Evolutionary conservation across 1,284 basidiomycete genomes (phyloP).

Genomic region (Flammula alnicola): DNA sequence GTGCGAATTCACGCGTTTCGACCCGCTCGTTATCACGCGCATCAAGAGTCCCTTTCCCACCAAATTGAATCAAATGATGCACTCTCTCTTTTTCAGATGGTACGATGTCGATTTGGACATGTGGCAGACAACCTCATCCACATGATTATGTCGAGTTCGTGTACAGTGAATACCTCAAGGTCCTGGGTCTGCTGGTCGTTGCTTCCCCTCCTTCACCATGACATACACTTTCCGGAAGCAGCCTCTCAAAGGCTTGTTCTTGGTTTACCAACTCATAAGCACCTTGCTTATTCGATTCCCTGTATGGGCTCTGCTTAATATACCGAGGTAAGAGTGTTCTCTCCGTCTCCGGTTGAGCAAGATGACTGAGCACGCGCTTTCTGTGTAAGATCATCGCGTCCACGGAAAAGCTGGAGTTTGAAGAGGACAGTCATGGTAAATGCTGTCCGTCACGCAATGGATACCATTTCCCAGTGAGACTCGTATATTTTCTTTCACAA

Average conservation of each 20-base stretch:
- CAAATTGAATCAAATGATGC: too few species aligned
- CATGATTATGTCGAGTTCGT: too few species aligned
- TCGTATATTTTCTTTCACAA: neutral
- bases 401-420: constrained; percentile 45
- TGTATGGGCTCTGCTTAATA: constrained; percentile 44
- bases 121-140: too few species aligned
- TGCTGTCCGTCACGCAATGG: constrained; percentile 15
- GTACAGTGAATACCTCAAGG: too few species aligned
- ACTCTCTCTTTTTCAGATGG: too few species aligned
- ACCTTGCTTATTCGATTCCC: constrained; percentile 52
- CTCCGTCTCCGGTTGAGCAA: neutral
- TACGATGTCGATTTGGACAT: too few species aligned
- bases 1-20: too few species aligned
- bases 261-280: constrained; percentile 43
- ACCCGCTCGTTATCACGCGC: too few species aligned
- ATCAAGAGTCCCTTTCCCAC: too few species aligned
- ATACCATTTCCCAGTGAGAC: neutral
- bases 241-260: constrained; percentile 45
- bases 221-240: constrained; percentile 38
- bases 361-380: constrained; percentile 7
- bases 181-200: too few species aligned
- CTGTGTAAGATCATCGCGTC: constrained; percentile 39
- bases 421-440: constrained; percentile 42
- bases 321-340: constrained; percentile 34
- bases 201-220: constrained; percentile 23